Base-by-base conservation (phyloP, 1,284 basidiomycete species). In the Austroboletus sp. region DNA sequence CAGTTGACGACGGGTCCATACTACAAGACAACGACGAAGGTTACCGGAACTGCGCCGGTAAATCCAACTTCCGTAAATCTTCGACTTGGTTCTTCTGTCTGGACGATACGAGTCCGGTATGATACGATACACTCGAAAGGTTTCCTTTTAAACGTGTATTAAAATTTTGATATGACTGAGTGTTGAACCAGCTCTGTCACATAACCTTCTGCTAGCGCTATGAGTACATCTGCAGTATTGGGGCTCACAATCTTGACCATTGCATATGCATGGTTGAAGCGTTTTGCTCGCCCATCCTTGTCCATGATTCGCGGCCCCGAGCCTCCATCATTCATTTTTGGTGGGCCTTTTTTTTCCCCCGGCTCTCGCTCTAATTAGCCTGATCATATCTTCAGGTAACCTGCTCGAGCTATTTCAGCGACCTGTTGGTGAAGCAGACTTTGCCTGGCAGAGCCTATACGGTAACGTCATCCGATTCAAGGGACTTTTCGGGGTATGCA, bases 321-420 rank as follows among this genome's bases (percentile, higher is more conserved):
- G 23, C 53, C 66, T 6, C 42, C 58, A 0, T 67, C 66, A 0
- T 67, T 68, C 41, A 26, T 64, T 17, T 38, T 62, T 0, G 67
- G 67, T 67, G 32, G 11, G 39, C n/a, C 9, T 2, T 15, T 29
- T 11, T 35, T 4, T 3, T 21, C n/a, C n/a, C n/a, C n/a, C n/a
- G n/a, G n/a, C n/a, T 1, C 1, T 9, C 13, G 6, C 19, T n/a
- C n/a, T n/a, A 13, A 3, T 12, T n/a, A 9, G 16, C 19, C 3
- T 11, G 15, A 1, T 27, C n/a, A 27, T n/a, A 0, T 4, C 15
- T 38, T 21, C 8, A 35, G 61, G 63, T 0, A 57, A 66, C 48
- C 13, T 65, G 48, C 43, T 53, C 2, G 51, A 66, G 32, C 3
- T 65, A 19, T 49, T 53, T 34, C 59, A 53, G 33, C 48, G 51